Evolutionary conservation across 495 filamentous ascomycete genomes (phyloP), one percentile per base, ranked within the genome.

Genomic region (Podospora conica): DNA sequence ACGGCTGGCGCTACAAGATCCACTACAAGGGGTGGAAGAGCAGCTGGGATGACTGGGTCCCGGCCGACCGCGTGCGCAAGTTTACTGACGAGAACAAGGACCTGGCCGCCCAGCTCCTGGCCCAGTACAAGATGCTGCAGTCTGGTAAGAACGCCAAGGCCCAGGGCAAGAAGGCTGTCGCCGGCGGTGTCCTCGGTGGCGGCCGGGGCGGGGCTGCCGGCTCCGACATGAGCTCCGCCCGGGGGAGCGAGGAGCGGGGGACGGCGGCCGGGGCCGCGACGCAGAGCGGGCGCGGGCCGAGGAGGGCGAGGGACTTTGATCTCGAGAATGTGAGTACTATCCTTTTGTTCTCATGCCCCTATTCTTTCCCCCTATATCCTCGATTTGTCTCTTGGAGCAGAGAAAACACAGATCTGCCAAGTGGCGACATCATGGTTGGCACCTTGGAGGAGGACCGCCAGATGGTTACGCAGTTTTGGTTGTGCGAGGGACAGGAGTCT

Each of bases 21-120:
- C 95, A 98, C 77, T 98, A 98, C 80, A 97, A 97, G 76, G 95
- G 95, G 66, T 98, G 95, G 95, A 98, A 98, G 80, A 91, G 91
- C 74, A 96, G 92, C 88, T 98, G 95, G 95, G 95, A 98, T 80
- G 95, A 98, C 82, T 98, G 94, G 93, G 95, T 98, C 53, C 87
- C 91, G 9, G 88, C 94, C 76, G 95, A 98, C 76, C 92, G 95
- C 62, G 87, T 98, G 15, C 88, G 94, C 65, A 97, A 97, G 81
- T 88, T 91, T 77, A 96, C 87, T 40, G 92, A 96, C 48, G 95
- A 98, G 79, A 97, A 98, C 76, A 88, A 89, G 72, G 90, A 92
- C 68, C 84, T 96, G 9, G 92, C 92, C n/a, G 73, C 78, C 54
- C 84, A 87, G 70, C 82, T 92, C 0, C 82, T 85, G 63, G 79